Percentiles rank a stretch among this genome's conserved stretches.
Evolutionary conservation across 257 asterid species (phyloP).

Genomic region (Thymus quinquecostatus): DNA sequence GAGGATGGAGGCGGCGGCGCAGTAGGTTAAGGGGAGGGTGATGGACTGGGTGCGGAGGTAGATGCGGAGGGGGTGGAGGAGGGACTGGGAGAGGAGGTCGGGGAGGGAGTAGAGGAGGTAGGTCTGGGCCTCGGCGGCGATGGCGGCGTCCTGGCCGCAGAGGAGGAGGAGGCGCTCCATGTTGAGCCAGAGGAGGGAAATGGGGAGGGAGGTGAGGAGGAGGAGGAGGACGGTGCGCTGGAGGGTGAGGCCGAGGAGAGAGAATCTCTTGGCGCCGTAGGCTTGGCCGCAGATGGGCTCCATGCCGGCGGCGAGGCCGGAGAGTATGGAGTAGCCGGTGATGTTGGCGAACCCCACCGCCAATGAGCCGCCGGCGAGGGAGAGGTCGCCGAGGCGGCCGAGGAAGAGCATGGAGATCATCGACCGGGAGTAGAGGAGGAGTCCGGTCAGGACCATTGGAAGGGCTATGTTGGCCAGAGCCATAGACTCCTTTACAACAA

Average conservation of each 20-base stretch:
- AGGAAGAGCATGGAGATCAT: constrained; percentile 88
- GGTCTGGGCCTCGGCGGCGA: constrained; percentile 63
- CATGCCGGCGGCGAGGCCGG: constrained; percentile 89
- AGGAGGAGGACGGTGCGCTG: constrained; percentile 70
- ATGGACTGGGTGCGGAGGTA: constrained; percentile 79
- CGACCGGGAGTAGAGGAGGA: constrained; percentile 75
- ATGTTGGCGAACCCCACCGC: constrained; percentile 80
- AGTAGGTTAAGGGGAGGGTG: constrained; percentile 67
- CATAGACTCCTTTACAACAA: constrained; percentile 42
- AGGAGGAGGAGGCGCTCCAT: constrained; percentile 53
- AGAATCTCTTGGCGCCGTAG: constrained; percentile 63
- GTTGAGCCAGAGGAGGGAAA: constrained; percentile 69
- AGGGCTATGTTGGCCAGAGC: constrained; percentile 56
- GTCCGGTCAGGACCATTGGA: constrained; percentile 79
- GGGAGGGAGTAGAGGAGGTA: constrained; percentile 63
- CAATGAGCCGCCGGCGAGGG: constrained; percentile 77
- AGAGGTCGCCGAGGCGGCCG: constrained; percentile 67
- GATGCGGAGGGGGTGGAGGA: constrained; percentile 68
- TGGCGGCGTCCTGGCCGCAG: constrained; percentile 62
- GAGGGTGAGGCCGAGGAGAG: constrained; percentile 63
- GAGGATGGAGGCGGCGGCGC: constrained; percentile 59
- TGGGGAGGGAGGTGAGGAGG: constrained; percentile 56
- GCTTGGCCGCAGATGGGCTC: constrained; percentile 91
- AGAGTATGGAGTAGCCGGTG: constrained; percentile 75
- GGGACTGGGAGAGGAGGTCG: constrained; percentile 61